Evolutionary conservation across 345 rosid species (phyloP), one percentile per base, ranked within the genome.

Genomic region (Boechera retrofracta): DNA sequence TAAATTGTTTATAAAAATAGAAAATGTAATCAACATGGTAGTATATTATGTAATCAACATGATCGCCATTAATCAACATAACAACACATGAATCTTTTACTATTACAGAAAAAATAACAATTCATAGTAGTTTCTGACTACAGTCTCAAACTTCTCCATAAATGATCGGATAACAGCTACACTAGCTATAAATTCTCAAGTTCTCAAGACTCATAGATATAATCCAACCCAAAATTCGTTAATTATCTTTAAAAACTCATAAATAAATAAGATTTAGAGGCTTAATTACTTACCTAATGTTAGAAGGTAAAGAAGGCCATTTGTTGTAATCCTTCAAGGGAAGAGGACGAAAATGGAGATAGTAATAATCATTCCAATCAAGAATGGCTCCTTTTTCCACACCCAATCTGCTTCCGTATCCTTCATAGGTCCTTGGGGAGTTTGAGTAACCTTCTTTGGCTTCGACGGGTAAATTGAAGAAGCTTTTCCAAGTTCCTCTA

Each of bases 321-420:
- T 92, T 92, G 67, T 83, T 82, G 57, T 35, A 64, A 71, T 95
- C 93, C 74, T 89, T 89, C 62, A 89, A 55, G 9, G 56, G 33
- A 7, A 48, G 44, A 16, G 99, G 99, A 16, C 79, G 87, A 77
- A 79, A 86, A 58, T 95, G 94, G 55, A 95, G 97, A 71, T 45
- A 92, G 47, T 86, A 92, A 71, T 95, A 95, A 45, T 95, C 98
- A 59, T 89, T 87, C 99, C 99, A 95, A 70, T 92, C 98, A 64
- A 94, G 98, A 81, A 85, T 80, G 42, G 99, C 98, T 11, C 89
- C 97, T 69, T 89, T 92, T 9, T 92, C 84, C 15, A 91, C 77
- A 4, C 99, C 98, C 49, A 95, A 68, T 32, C 98, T 84, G 81
- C 98, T 94, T 2, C 98, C 98, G 10, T 94, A 94, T 0, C 98